phyloP scores from a whole-genome alignment of 495 filamentous ascomycete species.

The Tuber indicum region DNA sequence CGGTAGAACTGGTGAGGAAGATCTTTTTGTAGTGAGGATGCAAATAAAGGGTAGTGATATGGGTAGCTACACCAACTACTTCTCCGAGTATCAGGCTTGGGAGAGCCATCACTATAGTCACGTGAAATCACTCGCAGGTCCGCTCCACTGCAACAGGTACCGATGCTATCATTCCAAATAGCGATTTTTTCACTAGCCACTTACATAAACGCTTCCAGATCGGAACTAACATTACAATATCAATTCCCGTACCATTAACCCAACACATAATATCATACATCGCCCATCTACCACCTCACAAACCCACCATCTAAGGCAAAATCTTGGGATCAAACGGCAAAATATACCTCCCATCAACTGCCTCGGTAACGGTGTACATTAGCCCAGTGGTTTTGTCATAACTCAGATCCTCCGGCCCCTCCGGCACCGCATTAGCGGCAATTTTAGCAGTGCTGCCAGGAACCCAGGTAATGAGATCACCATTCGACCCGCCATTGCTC shows the following conservation, averaged over 20 bases:
- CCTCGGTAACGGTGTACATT: slow-evolving; percentile 29
- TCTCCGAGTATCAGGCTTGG: not conserved
- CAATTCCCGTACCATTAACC: not conserved
- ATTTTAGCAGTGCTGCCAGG: slow-evolving; percentile 10
- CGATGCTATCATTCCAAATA: not conserved
- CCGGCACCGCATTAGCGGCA: slow-evolving; percentile 6
- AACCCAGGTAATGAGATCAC: slow-evolving; percentile 18
- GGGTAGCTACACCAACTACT: not conserved
- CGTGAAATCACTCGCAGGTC: not conserved
- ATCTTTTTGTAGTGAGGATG: not conserved
- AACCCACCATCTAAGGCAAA: not conserved
- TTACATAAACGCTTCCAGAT: not conserved
- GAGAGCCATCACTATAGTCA: not conserved
- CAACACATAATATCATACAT: not conserved
- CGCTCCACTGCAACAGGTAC: not conserved
- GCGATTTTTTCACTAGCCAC: not conserved
- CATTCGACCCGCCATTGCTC: slow-evolving; percentile 25
- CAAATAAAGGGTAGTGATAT: not conserved
- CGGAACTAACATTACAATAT: not conserved
- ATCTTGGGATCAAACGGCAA: not conserved
- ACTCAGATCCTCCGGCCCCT: slow-evolving; percentile 33
- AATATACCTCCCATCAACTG: slow-evolving; percentile 23
- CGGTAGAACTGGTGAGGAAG: not conserved
- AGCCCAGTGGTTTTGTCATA: slow-evolving; percentile 28
- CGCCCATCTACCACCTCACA: not conserved